Evolutionary conservation across 768 basidiomycete genomes (phyloP), one percentile per base, ranked within the genome.

Genomic region (Boletus reticulatus): DNA sequence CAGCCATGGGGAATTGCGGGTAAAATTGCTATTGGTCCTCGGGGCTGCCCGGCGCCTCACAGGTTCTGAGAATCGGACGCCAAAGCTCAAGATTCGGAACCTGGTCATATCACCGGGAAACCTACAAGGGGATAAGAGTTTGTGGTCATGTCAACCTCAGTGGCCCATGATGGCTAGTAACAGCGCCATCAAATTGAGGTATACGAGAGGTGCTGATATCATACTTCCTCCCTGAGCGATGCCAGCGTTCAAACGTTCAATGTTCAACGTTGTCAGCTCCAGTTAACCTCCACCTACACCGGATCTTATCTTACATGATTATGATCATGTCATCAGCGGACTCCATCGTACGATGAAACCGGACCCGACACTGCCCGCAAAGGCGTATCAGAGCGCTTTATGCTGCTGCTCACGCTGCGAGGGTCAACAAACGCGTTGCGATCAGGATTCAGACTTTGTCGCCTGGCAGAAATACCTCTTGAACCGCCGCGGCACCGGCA

Each of bases 11-110:
- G 20, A 32, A 46, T 46, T 4, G 43, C 17, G 43, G 19, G 19
- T 11, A 37, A 60, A 53, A 50, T 37, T 48, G 57, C 63, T 17
- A 65, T 57, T 62, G 63, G 63, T 7, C 20, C 37, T 32, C 44
- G 42, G 53, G 20, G 29, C 38, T 27, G 43, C 14, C 39, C 59
- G 49, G 49, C 45, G 39, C 45, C 39, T 47, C 59, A 51, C 51
- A 19, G 31, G 12, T 22, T 42, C 49, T 46, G 4, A 13, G 48
- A 39, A 34, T 36, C 42, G 49, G 46, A 13, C 17, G 36, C 8
- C 4, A 41, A 42, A 6, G 14, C 36, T 16, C 36, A 16, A 37
- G 36, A 37, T 37, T 17, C 13, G 16, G 36, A 37, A 37, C 36
- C 36, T 29, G 29, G 29, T 29, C 29, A 29, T 29, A 29, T 29